Evolutionary conservation across 176 grass and related monocot genomes (phyloP), one percentile per base, ranked within the genome.

Genomic region (Musa itinerans): DNA sequence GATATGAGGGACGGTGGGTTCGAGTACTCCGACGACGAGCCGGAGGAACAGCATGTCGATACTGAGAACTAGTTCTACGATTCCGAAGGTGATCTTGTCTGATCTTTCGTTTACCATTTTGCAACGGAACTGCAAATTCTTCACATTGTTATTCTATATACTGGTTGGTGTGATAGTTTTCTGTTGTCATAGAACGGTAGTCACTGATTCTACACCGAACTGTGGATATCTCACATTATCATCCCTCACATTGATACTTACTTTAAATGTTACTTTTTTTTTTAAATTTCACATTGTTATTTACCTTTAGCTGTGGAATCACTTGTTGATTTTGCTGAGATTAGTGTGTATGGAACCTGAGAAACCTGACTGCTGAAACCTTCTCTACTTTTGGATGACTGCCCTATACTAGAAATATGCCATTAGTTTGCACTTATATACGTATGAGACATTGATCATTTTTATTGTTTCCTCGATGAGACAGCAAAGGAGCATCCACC

Each of bases 21-120:
- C 62, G 92, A 96, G 89, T 96, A 96, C 73, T 96, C 92, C 5
- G 92, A 96, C n/a, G 92, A 89, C 8, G 92, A 96, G 78, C 84
- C 84, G 23, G 92, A 96, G 79, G 89, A 96, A 77, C 89, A 92
- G 85, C 84, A 96, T 68, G 92, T 96, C 72, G 92, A 96, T 75
- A 96, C 92, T 26, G 92, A 96, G 92, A 96, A 96, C 70, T 89
- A 92, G 78, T 96, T 92, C 63, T 96, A 96, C 83, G 92, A 96
- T 73, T 96, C 92, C 22, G 92, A 96, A 89, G 92, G 89, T 96
- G 49, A 70, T 17, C 27, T 50, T 1, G 19, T 11, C 12, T 2
- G 24, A 6, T 16, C 26, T 48, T 86, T 43, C 34, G 3, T 78
- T 10, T 59, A 23, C 54, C 56, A 68, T 78, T 20, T 83, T 50